These are phyloP conservation scores for Tolypocladium endophyticum DNA, from an alignment of 2,329 filamentous ascomycete species.

Conservation along the genomic window DNA sequence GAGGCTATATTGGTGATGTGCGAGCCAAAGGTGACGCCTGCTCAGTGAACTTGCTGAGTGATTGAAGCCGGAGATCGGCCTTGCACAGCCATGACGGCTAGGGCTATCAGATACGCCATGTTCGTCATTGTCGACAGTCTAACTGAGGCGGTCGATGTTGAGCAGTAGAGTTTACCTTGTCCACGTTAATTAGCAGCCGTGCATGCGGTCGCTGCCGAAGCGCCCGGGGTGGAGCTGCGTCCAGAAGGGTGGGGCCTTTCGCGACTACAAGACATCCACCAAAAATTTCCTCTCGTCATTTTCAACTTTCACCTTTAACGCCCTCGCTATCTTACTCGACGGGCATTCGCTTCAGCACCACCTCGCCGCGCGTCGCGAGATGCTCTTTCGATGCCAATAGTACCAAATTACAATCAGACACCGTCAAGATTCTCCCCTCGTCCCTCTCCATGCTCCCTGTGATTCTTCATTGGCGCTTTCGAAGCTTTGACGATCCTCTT, in stretches of 20 bases:
- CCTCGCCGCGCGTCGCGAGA: background rate
- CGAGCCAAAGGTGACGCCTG: background rate
- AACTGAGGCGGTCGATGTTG: background rate
- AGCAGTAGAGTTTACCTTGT: background rate
- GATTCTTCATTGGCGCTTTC: slow-evolving; percentile 58
- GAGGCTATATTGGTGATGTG: background rate
- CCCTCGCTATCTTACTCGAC: background rate
- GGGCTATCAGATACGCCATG: background rate
- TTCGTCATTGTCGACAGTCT: background rate
- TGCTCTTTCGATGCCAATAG: background rate
- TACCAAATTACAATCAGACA: background rate
- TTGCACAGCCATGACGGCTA: background rate
- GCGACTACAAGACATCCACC: background rate
- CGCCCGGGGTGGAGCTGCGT: background rate
- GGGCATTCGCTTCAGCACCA: background rate
- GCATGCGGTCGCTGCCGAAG: background rate
- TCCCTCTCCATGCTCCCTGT: slow-evolving; percentile 2
- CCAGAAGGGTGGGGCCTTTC: background rate
- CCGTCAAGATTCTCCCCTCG: background rate
- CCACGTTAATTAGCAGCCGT: background rate
- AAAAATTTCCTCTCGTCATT: background rate
- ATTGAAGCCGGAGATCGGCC: background rate
- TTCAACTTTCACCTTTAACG: background rate
- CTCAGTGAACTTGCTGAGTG: background rate
- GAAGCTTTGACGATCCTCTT: slow-evolving; percentile 72